Evolutionary conservation across 805 yeast species (phyloP).

Genomic region (Scheffersomyces stipitis): DNA sequence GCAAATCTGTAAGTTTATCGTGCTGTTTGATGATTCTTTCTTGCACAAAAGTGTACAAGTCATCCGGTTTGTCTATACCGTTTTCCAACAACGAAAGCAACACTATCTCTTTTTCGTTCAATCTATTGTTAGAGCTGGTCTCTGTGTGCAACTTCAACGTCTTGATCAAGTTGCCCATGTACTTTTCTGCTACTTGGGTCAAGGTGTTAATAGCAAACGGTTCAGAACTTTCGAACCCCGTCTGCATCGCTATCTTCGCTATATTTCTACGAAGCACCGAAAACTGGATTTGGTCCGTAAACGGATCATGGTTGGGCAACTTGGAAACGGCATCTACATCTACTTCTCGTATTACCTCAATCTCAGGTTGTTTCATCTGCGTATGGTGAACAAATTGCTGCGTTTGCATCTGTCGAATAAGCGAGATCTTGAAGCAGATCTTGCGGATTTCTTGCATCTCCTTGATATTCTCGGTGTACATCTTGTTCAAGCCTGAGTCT

Average conservation of each 20-base stretch:
- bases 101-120: conserved; percentile 46
- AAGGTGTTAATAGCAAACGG: conserved; percentile 74
- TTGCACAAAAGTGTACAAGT: conserved; percentile 67
- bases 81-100: conserved; percentile 72
- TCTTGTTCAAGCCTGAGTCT: conserved; percentile 58
- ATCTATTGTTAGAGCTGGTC: conserved; percentile 48
- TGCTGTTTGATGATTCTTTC: conserved; percentile 72
- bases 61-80: conserved; percentile 80
- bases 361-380: conserved; percentile 68
- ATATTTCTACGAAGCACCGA: conserved; percentile 67
- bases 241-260: conserved; percentile 81
- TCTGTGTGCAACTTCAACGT: conserved; percentile 73
- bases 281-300: conserved; percentile 60
- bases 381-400: conserved; percentile 73
- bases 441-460: conserved; percentile 87
- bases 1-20: conserved; percentile 66
- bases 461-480: conserved; percentile 63
- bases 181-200: conserved; percentile 81
- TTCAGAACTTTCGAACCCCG: conserved; percentile 86
- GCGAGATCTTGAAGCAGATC: conserved; percentile 81
- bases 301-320: conserved; percentile 64
- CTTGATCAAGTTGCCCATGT: conserved; percentile 69
- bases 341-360: conserved; percentile 57
- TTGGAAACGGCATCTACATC: conserved; percentile 86
- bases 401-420: conserved; percentile 88